Conservation (phyloP, 495 filamentous ascomycete species). For the Penicillium lividum region DNA sequence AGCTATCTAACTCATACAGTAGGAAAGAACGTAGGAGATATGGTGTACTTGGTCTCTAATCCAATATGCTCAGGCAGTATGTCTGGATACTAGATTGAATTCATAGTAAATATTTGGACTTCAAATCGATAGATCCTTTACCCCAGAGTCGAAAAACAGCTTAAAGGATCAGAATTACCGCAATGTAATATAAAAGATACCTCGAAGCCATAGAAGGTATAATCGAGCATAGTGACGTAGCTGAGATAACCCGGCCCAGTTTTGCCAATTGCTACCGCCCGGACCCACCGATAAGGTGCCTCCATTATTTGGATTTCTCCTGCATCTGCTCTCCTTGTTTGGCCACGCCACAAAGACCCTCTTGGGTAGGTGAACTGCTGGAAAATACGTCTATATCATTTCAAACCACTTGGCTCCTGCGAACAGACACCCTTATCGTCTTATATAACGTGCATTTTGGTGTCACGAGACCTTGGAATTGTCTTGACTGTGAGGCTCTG, state of each 20-base stretch:
- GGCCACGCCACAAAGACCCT: neutral
- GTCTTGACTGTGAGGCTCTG: slow-evolving; percentile 1
- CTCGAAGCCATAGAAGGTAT: too few species aligned
- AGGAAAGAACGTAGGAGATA: too few species aligned
- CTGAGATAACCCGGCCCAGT: slow-evolving; percentile 3
- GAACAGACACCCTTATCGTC: neutral
- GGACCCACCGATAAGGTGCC: slow-evolving; percentile 27
- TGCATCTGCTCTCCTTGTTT: slow-evolving; percentile 10
- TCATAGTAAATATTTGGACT: too few species aligned
- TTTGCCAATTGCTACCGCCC: slow-evolving; percentile 16
- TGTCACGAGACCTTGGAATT: neutral
- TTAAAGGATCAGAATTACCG: too few species aligned
- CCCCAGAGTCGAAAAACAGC: too few species aligned
- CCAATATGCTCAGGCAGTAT: too few species aligned
- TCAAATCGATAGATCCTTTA: too few species aligned
- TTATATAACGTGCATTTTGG: neutral
- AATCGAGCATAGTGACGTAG: neutral
- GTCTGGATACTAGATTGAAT: too few species aligned
- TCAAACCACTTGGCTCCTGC: neutral
- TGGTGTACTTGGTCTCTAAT: too few species aligned
- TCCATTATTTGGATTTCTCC: slow-evolving; percentile 14
- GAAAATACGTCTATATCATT: neutral
- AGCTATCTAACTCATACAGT: too few species aligned
- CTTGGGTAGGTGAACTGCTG: neutral
- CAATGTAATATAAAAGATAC: too few species aligned